Evolutionary conservation across 2,329 filamentous ascomycete species (phyloP), one percentile per base, ranked within the genome.

Genomic region (Hymenoscyphus scutula): DNA sequence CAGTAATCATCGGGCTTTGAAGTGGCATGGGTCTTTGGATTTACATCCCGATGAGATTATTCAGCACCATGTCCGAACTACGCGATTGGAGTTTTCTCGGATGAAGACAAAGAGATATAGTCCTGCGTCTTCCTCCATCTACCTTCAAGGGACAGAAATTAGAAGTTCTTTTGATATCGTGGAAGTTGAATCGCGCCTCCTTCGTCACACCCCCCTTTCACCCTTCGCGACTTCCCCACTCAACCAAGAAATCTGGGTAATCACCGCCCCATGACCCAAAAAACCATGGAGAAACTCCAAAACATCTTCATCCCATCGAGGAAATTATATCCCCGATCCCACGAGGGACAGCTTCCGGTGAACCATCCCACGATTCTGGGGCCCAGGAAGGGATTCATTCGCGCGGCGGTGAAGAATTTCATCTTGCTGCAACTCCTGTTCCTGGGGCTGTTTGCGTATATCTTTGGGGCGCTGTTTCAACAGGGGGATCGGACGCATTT

Each of bases 381-480:
- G 5, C 57, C 61, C 10, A 56, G 69, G 37, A 11, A 7, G 5
- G 53, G 27, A 1, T 69, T 70, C 37, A 51, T 70, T 19, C 65
- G 61, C 58, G 67, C 64, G 19, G 66, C 68, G 1, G 45, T 45
- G 5, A 62, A 64, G 10, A 70, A 65, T 54, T 69, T 71, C 32
- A 19, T 65, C 2, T 13, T 69, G 2, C 58, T 70, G 6, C 64
- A 68, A 55, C 10, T 71, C 3, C 62, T 71, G 11, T 72, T 72
- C 56, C 61, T 72, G 11, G 64, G 57, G 0, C 54, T 69, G 6
- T 67, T 72, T 17, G 61, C 41, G n/a, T 77, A 76, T 38, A 70
- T 77, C 19, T 77, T 75, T 41, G 76, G 76, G 1, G 62, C 74
- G 1, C 57, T 74, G 0, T 76, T 71, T 27, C 59, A 72, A 13